Conservation (phyloP, 2,329 filamentous ascomycete species). For the Phyllosticta citriasiana region DNA sequence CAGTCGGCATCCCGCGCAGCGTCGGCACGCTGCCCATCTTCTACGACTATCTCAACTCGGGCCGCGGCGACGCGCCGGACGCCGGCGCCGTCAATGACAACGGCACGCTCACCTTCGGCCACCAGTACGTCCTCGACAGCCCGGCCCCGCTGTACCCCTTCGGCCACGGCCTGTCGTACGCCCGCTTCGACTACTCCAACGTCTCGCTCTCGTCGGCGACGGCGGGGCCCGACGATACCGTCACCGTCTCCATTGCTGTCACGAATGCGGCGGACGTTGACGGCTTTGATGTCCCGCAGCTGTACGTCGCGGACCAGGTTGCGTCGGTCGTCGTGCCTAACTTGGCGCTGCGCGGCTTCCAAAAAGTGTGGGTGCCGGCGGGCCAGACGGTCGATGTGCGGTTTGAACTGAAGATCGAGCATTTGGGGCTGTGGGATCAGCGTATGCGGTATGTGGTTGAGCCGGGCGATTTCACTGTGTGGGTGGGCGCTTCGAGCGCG, state of each 20-base stretch:
- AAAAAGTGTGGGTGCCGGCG: slow-evolving; percentile 52
- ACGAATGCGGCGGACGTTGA: slow-evolving; percentile 48
- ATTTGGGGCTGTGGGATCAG: slow-evolving; percentile 47
- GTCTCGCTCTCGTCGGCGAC: slow-evolving; percentile 41
- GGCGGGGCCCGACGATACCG: slow-evolving; percentile 41
- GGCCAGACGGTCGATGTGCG: slow-evolving; percentile 47
- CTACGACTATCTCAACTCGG: slow-evolving; percentile 64
- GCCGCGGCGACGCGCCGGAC: slow-evolving; percentile 37
- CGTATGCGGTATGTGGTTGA: slow-evolving; percentile 65
- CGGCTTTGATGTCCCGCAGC: slow-evolving; percentile 57
- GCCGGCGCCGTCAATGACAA: slow-evolving; percentile 46
- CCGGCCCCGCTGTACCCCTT: slow-evolving; percentile 55
- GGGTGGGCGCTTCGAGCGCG: slow-evolving; percentile 49
- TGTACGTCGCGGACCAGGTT: slow-evolving; percentile 56
- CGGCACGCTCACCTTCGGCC: slow-evolving; percentile 53
- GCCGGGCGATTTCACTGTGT: slow-evolving; percentile 55
- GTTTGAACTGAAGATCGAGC: slow-evolving; percentile 41
- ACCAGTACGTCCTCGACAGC: slow-evolving; percentile 53
- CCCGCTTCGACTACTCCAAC: slow-evolving; percentile 50
- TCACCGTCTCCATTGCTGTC: slow-evolving; percentile 52
- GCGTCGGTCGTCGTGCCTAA: slow-evolving; percentile 55
- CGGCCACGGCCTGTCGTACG: slow-evolving; percentile 58
- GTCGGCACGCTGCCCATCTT: slow-evolving; percentile 59
- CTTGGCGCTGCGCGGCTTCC: slow-evolving; percentile 55
- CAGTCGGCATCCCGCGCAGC: slow-evolving; percentile 57